Conservation (phyloP, 1,139 yeast genomes). For the Schwanniomyces etchellsii region DNA sequence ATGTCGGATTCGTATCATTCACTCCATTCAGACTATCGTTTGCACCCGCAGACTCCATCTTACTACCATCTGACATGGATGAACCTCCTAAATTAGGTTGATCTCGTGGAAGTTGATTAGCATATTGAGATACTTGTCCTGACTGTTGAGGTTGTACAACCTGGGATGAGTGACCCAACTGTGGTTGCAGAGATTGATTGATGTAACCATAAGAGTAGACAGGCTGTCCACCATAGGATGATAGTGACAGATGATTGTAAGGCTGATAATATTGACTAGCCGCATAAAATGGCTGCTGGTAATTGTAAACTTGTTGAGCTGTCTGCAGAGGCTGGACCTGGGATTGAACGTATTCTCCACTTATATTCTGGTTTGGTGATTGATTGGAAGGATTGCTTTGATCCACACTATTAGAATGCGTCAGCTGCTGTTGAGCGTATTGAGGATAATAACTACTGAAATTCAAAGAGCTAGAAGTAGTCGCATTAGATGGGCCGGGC, state of each 20-base stretch:
- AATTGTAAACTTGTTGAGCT: slow-evolving; percentile 11
- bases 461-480: slow-evolving; percentile 9
- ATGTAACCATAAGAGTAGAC: slow-evolving; percentile 16
- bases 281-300: slow-evolving; percentile 19
- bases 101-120: slow-evolving; percentile 1
- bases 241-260: slow-evolving; percentile 16
- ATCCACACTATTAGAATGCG: slow-evolving; percentile 6
- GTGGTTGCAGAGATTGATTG: slow-evolving; percentile 9
- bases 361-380: slow-evolving; percentile 10
- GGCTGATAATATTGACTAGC: slow-evolving; percentile 19
- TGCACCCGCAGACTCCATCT: not conserved
- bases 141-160: slow-evolving; percentile 8
- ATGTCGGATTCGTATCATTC: too few species aligned
- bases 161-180: slow-evolving; percentile 6
- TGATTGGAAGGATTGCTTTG: slow-evolving; percentile 5
- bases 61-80: not conserved
- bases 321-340: slow-evolving; percentile 10
- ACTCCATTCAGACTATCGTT: too few species aligned
- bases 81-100: slow-evolving; percentile 3
- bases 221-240: slow-evolving; percentile 18
- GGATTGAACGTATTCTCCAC: slow-evolving; percentile 9
- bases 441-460: slow-evolving; percentile 19
- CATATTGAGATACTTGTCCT: not conserved
- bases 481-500: slow-evolving; percentile 9
- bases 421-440: slow-evolving; percentile 13